Evolutionary conservation across 768 basidiomycete species (phyloP).

Genomic region (Calocera viscosa): DNA sequence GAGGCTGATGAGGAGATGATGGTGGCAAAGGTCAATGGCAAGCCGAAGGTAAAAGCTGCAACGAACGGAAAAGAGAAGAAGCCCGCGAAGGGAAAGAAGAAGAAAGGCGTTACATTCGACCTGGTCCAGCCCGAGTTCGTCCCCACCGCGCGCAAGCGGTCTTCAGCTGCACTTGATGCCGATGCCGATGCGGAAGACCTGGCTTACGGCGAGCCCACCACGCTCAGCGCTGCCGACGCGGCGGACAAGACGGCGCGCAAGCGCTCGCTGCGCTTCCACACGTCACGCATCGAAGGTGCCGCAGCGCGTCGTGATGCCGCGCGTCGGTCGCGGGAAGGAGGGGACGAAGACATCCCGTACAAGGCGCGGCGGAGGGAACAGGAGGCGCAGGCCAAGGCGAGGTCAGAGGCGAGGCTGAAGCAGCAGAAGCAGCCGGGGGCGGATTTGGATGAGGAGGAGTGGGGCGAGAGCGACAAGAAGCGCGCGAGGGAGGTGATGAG

Average conservation of each 20-base stretch:
- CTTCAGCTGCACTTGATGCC: constrained; percentile 12
- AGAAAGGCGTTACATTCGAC: constrained; percentile 39
- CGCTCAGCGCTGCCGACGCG: constrained; percentile 57
- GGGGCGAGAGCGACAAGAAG: constrained; percentile 26
- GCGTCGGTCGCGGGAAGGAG: constrained; percentile 55
- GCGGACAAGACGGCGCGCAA: constrained; percentile 72
- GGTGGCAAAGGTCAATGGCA: constrained; percentile 11
- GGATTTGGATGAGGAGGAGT: constrained; percentile 51
- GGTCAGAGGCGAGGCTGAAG: constrained; percentile 35
- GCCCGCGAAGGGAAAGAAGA: constrained; percentile 33
- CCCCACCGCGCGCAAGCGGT: constrained; percentile 25
- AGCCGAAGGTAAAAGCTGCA: constrained; percentile 18
- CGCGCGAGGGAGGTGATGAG: constrained; percentile 30
- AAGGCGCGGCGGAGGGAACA: constrained; percentile 56
- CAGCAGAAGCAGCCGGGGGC: constrained; percentile 43
- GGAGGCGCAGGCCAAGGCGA: constrained; percentile 40
- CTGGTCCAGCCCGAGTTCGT: constrained; percentile 69
- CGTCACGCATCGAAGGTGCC: constrained; percentile 75
- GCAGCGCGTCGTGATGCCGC: constrained; percentile 63
- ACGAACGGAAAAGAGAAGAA: constrained; percentile 23
- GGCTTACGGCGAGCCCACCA: constrained; percentile 61
- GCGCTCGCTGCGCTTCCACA: constrained; percentile 84
- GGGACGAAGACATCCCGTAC: constrained; percentile 93
- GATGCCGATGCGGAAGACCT: constrained; percentile 21
- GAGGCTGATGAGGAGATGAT: constrained; percentile 8